Conservation (phyloP, 306 rosid species). For the Pyrus betulifolia region DNA sequence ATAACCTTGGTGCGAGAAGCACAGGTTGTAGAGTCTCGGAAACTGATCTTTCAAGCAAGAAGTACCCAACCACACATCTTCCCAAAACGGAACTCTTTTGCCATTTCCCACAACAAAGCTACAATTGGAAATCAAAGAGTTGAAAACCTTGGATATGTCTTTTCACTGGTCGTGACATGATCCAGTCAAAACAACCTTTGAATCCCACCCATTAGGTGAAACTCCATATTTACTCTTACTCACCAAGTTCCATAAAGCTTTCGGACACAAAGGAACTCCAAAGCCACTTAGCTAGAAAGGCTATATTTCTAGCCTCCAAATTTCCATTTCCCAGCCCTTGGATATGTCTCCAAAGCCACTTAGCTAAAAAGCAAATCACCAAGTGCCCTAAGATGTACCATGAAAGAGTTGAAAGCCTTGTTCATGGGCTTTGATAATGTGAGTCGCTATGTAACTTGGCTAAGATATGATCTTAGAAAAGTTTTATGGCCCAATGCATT, state of each 20-base stretch:
- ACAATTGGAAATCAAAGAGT: background rate
- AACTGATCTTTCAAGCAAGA: background rate
- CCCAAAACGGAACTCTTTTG: background rate
- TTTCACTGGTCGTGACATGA: background rate
- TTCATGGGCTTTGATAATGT: background rate
- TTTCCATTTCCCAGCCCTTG: no score
- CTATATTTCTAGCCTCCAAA: background rate
- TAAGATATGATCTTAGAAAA: background rate
- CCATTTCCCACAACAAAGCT: background rate
- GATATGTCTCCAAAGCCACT: background rate
- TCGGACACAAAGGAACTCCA: background rate
- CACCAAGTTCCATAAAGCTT: background rate
- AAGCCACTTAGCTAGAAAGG: background rate
- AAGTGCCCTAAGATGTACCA: no score
- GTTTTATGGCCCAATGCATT: background rate
- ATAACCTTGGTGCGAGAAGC: background rate
- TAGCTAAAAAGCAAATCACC: no score
- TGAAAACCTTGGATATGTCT: background rate
- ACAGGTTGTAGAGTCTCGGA: background rate
- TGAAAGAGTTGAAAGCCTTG: no score
- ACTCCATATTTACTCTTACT: background rate
- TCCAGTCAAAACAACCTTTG: background rate
- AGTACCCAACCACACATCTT: background rate
- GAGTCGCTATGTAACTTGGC: background rate
- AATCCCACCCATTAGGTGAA: background rate